These are phyloP conservation scores for Raphanus hybrid DNA, from an alignment of 441 rosid species.

Conservation along the genomic window DNA sequence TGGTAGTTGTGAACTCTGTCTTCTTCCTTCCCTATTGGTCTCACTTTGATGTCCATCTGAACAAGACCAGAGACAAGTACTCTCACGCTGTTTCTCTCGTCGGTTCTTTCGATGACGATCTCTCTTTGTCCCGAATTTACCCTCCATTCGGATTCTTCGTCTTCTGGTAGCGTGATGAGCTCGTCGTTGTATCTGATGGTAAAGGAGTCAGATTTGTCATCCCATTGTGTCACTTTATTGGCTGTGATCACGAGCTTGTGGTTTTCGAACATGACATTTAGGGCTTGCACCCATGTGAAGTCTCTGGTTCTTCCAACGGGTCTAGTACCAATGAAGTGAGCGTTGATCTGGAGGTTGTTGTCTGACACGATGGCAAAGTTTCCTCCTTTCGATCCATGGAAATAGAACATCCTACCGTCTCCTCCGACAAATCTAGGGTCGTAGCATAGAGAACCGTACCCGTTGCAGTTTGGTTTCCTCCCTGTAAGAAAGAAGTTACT, in stretches of 20 bases:
- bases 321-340: constrained; percentile 86
- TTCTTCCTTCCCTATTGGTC: constrained; percentile 76
- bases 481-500: too few relatives aligned
- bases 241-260: constrained; percentile 75
- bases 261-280: constrained; percentile 63
- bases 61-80: constrained; percentile 62
- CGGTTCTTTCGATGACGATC: constrained; percentile 72
- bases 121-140: constrained; percentile 35
- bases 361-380: constrained; percentile 88
- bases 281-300: constrained; percentile 93
- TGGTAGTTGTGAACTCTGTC: constrained; percentile 74
- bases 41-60: constrained; percentile 60
- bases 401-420: constrained; percentile 93
- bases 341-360: constrained; percentile 74
- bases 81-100: constrained; percentile 58
- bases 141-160: constrained; percentile 70
- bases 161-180: constrained; percentile 50
- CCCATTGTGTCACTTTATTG: constrained; percentile 60
- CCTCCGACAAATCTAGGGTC: constrained; percentile 36
- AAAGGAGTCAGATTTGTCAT: constrained; percentile 56
- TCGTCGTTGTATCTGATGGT: constrained; percentile 52
- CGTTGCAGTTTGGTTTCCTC: too few relatives aligned
- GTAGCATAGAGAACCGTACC: too few relatives aligned
- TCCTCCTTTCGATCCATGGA: constrained; percentile 85
- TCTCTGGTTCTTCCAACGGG: constrained; percentile 82